Conservation (phyloP, 2,329 filamentous ascomycete genomes). For the Aspergillus aculeatus region DNA sequence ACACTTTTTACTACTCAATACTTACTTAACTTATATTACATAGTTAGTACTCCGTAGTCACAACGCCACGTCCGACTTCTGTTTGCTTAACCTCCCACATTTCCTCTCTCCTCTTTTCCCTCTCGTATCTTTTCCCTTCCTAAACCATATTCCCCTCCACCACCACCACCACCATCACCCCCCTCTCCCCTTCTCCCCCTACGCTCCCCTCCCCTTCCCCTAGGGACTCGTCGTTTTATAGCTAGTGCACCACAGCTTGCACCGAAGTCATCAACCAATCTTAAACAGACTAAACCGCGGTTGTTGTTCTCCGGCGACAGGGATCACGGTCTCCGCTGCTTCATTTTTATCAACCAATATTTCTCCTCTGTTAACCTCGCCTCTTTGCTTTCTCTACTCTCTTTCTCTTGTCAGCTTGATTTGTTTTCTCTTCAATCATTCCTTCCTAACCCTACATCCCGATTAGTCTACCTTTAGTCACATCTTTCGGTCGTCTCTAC, state of each 20-base stretch:
- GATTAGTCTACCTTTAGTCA: neutral
- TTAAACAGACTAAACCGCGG: constrained; percentile 11
- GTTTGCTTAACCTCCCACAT: neutral
- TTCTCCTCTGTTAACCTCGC: constrained; percentile 3
- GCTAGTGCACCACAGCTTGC: neutral
- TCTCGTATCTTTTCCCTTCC: neutral
- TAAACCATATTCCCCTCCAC: neutral
- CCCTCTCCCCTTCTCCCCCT: neutral
- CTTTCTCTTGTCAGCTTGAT: constrained; percentile 5
- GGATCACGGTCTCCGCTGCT: constrained; percentile 18
- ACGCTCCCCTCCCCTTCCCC: neutral
- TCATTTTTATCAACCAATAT: constrained; percentile 6
- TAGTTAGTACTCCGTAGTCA: neutral
- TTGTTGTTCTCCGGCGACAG: constrained; percentile 15
- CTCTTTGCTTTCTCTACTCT: constrained; percentile 1
- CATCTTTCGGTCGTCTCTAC: constrained; percentile 5
- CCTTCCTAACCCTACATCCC: neutral
- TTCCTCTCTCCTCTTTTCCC: neutral
- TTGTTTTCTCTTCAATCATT: neutral
- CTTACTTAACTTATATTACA: neutral
- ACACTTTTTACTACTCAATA: neutral
- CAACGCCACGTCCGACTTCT: neutral
- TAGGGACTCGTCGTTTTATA: neutral
- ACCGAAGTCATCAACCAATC: neutral
- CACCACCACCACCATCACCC: neutral